Conservation (phyloP, 495 filamentous ascomycete genomes). For the Glonium stellatum region DNA sequence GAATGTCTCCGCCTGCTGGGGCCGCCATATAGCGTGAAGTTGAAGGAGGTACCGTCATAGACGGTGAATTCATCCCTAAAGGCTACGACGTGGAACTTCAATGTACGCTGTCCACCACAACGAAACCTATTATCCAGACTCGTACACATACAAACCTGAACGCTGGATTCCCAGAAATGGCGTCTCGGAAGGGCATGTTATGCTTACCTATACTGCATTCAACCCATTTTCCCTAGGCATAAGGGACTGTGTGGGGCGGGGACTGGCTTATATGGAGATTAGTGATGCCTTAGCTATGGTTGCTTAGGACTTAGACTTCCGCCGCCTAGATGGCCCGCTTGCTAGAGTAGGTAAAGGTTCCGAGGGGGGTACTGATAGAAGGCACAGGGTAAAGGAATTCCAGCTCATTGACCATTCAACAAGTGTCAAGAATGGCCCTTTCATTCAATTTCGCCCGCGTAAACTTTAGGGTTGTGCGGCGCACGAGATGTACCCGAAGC, state of each 20-base stretch:
- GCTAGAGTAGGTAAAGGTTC: constrained; percentile 34
- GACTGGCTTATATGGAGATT: constrained; percentile 10
- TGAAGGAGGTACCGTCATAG: constrained; percentile 30
- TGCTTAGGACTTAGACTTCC: constrained; percentile 10
- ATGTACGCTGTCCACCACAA: constrained; percentile 33
- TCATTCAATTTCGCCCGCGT: constrained; percentile 4
- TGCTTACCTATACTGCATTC: not conserved
- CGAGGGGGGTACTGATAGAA: not conserved
- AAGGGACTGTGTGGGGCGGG: constrained; percentile 8
- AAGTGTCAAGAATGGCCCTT: constrained; percentile 7
- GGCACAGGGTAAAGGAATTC: constrained; percentile 10
- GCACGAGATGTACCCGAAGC: no score
- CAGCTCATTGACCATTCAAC: constrained; percentile 12
- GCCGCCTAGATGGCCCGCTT: not conserved
- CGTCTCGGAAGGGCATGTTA: not conserved
- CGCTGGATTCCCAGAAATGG: constrained; percentile 24
- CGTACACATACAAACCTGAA: constrained; percentile 27
- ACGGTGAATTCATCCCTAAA: constrained; percentile 21
- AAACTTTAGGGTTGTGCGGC: not conserved
- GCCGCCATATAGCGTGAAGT: constrained; percentile 54
- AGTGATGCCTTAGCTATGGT: constrained; percentile 5
- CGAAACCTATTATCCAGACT: constrained; percentile 21
- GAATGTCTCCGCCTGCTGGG: constrained; percentile 57
- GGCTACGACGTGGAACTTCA: constrained; percentile 30
- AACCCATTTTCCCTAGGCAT: constrained; percentile 13